Percentiles rank a stretch among this genome's conserved stretches.
phyloP scores from a whole-genome alignment of 306 rosid species.

The Cicer pinnatifidum region DNA sequence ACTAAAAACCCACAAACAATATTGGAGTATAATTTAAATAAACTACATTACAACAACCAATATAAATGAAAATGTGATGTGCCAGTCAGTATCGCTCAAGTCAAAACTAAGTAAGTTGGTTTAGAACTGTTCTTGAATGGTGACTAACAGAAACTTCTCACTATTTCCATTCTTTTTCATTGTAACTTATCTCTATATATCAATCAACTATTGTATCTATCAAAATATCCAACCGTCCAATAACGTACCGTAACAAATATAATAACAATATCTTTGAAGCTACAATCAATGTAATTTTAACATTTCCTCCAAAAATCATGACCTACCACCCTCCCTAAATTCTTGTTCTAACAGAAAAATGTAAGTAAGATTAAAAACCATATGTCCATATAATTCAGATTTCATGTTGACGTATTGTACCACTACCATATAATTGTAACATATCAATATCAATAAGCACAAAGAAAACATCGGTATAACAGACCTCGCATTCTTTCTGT shows the following conservation, averaged over 20 bases:
- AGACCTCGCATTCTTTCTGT: conserved; percentile 70
- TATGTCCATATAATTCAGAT: conserved; percentile 9
- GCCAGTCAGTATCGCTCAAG: background rate
- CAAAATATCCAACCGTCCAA: conserved; percentile 7
- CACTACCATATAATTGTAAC: background rate
- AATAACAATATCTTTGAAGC: conserved; percentile 16
- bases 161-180: background rate
- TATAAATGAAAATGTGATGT: conserved; percentile 25
- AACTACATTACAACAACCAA: conserved; percentile 24
- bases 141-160: conserved; percentile 3
- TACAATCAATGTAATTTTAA: conserved; percentile 22
- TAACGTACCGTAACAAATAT: background rate
- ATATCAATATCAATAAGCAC: background rate
- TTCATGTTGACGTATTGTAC: background rate
- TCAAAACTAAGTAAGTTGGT: conserved; percentile 9
- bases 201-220: conserved; percentile 1
- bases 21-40: background rate
- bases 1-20: background rate
- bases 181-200: background rate
- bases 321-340: conserved; percentile 9
- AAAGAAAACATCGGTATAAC: conserved; percentile 1
- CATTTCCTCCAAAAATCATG: conserved; percentile 22
- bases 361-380: conserved; percentile 1
- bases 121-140: background rate
- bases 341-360: conserved; percentile 11